These are phyloP conservation scores for Phytophthora palmivora DNA, from an alignment of 352 stramenopile species.

Conservation along the genomic window DNA sequence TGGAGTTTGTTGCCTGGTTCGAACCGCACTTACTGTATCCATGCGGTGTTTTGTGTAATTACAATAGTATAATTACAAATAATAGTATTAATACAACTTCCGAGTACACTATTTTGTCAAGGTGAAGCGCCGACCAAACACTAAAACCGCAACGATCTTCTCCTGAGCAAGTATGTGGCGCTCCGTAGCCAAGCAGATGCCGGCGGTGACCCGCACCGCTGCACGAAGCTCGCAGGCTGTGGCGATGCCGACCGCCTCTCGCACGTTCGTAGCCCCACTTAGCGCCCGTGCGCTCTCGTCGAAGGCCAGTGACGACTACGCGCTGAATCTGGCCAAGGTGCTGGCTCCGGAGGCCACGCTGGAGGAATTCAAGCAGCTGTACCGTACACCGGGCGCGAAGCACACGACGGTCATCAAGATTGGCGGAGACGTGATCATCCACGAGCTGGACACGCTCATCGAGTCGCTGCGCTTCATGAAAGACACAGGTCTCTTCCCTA, in stretches of 20 bases:
- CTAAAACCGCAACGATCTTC: slow-evolving; percentile 28
- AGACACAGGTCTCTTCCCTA: slow-evolving; percentile 83
- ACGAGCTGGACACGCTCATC: slow-evolving; percentile 87
- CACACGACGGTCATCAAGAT: slow-evolving; percentile 92
- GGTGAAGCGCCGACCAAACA: background rate
- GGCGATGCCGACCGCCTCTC: background rate
- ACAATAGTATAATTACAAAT: background rate
- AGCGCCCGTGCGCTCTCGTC: slow-evolving; percentile 27
- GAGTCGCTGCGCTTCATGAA: slow-evolving; percentile 87
- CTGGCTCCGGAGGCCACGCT: slow-evolving; percentile 65
- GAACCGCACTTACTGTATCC: slow-evolving; percentile 19
- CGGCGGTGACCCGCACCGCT: slow-evolving; percentile 13
- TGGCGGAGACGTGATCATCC: slow-evolving; percentile 88
- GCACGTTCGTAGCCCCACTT: background rate
- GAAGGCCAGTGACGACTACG: slow-evolving; percentile 35
- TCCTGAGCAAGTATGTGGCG: slow-evolving; percentile 35
- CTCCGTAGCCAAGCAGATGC: slow-evolving; percentile 39
- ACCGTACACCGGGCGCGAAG: slow-evolving; percentile 71
- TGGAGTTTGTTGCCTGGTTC: background rate
- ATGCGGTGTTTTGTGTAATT: background rate
- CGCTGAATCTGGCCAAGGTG: slow-evolving; percentile 66
- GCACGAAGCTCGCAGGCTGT: slow-evolving; percentile 27
- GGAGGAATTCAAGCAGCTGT: slow-evolving; percentile 75
- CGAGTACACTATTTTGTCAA: too few relatives aligned
- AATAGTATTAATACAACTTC: slow-evolving; percentile 1